A percentile compares a stretch with the other conserved stretches of the same genome.
Conservation (phyloP, 2,329 filamentous ascomycete genomes). For the Aspergillus niger region DNA sequence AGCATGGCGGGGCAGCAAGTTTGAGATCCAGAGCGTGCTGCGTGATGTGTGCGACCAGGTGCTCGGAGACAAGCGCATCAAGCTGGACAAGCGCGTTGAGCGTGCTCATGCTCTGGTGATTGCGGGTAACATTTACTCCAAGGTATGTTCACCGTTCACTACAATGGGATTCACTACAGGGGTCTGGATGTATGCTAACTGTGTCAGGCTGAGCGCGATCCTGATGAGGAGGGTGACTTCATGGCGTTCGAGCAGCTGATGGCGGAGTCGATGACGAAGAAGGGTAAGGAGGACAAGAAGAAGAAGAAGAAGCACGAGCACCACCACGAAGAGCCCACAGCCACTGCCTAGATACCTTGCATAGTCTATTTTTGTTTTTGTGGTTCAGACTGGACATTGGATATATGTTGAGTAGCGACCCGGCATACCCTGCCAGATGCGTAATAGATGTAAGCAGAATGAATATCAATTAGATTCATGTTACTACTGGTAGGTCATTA, state of each 20-base stretch:
- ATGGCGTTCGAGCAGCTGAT: slow-evolving; percentile 99
- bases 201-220: slow-evolving; percentile 75
- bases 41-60: slow-evolving; percentile 91
- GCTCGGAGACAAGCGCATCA: slow-evolving; percentile 75
- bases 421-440: background rate
- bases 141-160: slow-evolving; percentile 56
- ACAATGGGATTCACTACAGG: no score
- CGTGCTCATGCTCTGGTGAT: slow-evolving; percentile 86
- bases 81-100: slow-evolving; percentile 82
- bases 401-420: slow-evolving; percentile 7
- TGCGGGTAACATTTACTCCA: slow-evolving; percentile 83
- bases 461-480: no score
- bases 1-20: slow-evolving; percentile 94
- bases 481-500: no score
- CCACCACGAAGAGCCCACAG: slow-evolving; percentile 17
- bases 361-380: slow-evolving; percentile 2
- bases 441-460: background rate
- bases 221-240: slow-evolving; percentile 97
- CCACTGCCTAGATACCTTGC: slow-evolving; percentile 11
- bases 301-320: slow-evolving; percentile 56
- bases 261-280: slow-evolving; percentile 93
- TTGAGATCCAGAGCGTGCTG: slow-evolving; percentile 95
- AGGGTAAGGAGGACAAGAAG: slow-evolving; percentile 77
- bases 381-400: slow-evolving; percentile 7
- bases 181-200: slow-evolving; percentile 11